These are phyloP conservation scores for Breviolum minutum DNA, from an alignment of 73 alveolate genomes.

Conservation along the genomic window DNA sequence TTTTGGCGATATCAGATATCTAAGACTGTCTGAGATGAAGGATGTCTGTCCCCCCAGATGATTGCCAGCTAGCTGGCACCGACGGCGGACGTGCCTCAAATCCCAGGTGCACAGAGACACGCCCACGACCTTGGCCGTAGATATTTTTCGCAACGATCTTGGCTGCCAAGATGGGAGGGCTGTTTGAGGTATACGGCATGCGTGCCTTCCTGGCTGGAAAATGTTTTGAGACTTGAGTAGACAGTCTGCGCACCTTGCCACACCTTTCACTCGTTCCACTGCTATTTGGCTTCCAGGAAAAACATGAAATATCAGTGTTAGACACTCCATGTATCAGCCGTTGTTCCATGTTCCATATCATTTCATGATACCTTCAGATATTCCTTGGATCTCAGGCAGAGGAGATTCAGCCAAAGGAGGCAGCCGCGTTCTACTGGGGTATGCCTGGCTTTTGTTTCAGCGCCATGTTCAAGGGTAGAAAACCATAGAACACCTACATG, in stretches of 20 bases:
- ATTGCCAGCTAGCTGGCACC: not conserved
- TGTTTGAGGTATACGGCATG: not conserved
- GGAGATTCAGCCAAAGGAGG: conserved; percentile 76
- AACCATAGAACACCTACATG: too few species aligned
- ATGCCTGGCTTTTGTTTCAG: not conserved
- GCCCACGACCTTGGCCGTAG: conserved; percentile 82
- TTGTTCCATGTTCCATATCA: not conserved
- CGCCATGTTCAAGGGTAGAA: too few species aligned
- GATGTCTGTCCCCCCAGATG: not conserved
- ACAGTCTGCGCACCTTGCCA: too few species aligned
- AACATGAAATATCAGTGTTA: not conserved
- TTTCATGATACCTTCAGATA: not conserved
- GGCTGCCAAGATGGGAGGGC: not conserved
- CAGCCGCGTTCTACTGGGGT: conserved; percentile 66
- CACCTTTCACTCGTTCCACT: too few species aligned
- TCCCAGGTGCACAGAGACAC: conserved; percentile 78
- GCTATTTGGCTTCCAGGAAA: too few species aligned
- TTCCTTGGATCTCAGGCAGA: not conserved
- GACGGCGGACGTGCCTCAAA: too few species aligned
- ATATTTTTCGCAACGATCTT: conserved; percentile 9
- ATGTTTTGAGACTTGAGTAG: too few species aligned
- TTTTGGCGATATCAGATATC: not conserved
- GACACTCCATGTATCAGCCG: not conserved
- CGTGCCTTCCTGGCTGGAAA: too few species aligned
- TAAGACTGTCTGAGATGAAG: too few species aligned